These are phyloP conservation scores for Byssochlamys sp. DNA, from an alignment of 2,329 filamentous ascomycete genomes.

Conservation along the genomic window DNA sequence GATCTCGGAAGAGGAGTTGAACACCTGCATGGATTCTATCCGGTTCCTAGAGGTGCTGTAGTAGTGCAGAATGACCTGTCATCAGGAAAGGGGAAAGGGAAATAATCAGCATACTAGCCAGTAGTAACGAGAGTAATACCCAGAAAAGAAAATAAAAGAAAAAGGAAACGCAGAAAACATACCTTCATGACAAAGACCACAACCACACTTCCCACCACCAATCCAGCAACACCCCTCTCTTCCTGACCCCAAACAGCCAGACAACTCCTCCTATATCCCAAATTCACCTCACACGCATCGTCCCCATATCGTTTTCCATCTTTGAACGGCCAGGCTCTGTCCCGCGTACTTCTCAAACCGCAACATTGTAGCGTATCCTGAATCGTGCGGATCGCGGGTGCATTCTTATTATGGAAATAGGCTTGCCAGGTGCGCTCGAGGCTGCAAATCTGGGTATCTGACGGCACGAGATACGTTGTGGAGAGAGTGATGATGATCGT, in stretches of 20 bases:
- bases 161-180: not conserved
- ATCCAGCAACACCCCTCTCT: conserved; percentile 17
- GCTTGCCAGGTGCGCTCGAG: conserved; percentile 23
- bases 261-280: conserved; percentile 23
- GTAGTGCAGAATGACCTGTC: not conserved
- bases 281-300: conserved; percentile 21
- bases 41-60: not conserved
- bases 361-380: conserved; percentile 26
- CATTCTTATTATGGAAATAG: conserved; percentile 22
- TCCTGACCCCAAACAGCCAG: conserved; percentile 19
- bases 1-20: not conserved
- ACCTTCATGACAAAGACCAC: conserved; percentile 16
- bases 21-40: not conserved
- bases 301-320: conserved; percentile 17
- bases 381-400: conserved; percentile 21
- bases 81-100: not conserved
- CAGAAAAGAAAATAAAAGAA: not conserved
- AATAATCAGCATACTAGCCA: not conserved
- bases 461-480: conserved; percentile 19
- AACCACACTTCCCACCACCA: conserved; percentile 19
- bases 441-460: conserved; percentile 16
- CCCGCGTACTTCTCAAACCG: conserved; percentile 25
- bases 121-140: not conserved
- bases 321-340: conserved; percentile 32
- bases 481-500: conserved; percentile 20